Conservation (phyloP, 2,329 filamentous ascomycete species). For the Paraphoma chrysanthemicola region DNA sequence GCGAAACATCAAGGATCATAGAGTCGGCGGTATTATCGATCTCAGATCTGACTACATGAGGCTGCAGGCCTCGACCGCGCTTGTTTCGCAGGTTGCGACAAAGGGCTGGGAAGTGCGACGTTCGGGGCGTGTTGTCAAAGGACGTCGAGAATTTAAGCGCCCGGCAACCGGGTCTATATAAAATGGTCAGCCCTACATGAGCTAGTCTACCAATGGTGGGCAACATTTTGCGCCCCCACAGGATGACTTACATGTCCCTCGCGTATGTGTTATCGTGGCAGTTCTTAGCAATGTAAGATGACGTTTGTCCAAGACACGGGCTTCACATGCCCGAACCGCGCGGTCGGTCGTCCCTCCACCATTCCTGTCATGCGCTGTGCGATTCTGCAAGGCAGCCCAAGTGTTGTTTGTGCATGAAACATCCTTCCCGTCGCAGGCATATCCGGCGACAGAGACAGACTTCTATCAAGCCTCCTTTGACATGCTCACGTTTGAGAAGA, state of each 20-base stretch:
- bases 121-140: neutral
- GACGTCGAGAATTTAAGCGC: neutral
- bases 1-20: neutral
- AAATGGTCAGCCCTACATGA: neutral
- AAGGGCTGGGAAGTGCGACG: neutral
- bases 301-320: neutral
- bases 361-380: neutral
- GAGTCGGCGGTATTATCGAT: neutral
- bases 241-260: neutral
- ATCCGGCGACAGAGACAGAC: neutral
- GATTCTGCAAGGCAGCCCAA: neutral
- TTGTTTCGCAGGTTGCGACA: neutral
- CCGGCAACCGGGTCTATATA: neutral
- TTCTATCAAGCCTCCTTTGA: neutral
- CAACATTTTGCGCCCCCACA: neutral
- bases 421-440: neutral
- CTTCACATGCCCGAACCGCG: neutral
- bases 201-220: neutral
- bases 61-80: neutral
- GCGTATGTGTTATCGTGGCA: neutral
- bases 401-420: neutral
- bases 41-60: neutral
- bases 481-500: slow-evolving; percentile 21
- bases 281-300: neutral
- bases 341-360: neutral